Evolutionary conservation across 306 rosid species (phyloP).

Genomic region (Neltuma alba): DNA sequence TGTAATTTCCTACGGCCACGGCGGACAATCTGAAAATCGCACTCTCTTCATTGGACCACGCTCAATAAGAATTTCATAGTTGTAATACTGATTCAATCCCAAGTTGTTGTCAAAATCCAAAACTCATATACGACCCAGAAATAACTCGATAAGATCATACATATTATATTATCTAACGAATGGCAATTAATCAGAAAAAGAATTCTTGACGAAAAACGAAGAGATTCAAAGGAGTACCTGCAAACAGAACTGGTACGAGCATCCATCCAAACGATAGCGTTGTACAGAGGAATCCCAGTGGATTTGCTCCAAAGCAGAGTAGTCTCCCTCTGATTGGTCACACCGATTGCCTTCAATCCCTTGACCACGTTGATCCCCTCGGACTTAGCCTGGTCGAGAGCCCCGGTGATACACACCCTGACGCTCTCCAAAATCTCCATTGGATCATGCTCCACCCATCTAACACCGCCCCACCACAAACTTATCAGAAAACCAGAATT

Average conservation of each 20-base stretch:
- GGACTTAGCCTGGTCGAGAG: conserved; percentile 76
- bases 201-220: too few relatives aligned
- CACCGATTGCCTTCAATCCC: conserved; percentile 81
- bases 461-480: too few relatives aligned
- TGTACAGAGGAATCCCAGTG: conserved; percentile 76
- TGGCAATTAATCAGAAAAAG: too few relatives aligned
- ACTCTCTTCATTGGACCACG: too few relatives aligned
- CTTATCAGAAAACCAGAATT: too few relatives aligned
- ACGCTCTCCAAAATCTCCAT: conserved; percentile 85
- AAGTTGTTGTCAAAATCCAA: background rate
- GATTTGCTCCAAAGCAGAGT: conserved; percentile 91
- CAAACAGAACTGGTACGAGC: too few relatives aligned
- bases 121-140: background rate
- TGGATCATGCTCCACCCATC: too few relatives aligned
- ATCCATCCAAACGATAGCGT: conserved; percentile 98
- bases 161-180: too few relatives aligned
- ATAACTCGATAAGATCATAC: background rate
- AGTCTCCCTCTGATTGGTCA: conserved; percentile 94
- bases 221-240: conserved; percentile 52
- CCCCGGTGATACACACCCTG: conserved; percentile 67
- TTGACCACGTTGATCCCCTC: conserved; percentile 69
- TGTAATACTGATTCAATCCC: background rate
- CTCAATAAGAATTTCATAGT: too few relatives aligned
- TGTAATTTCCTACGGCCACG: background rate
- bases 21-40: background rate